These are phyloP conservation scores for Botryotinia narcissicola DNA, from an alignment of 2,329 filamentous ascomycete genomes.

Conservation along the genomic window DNA sequence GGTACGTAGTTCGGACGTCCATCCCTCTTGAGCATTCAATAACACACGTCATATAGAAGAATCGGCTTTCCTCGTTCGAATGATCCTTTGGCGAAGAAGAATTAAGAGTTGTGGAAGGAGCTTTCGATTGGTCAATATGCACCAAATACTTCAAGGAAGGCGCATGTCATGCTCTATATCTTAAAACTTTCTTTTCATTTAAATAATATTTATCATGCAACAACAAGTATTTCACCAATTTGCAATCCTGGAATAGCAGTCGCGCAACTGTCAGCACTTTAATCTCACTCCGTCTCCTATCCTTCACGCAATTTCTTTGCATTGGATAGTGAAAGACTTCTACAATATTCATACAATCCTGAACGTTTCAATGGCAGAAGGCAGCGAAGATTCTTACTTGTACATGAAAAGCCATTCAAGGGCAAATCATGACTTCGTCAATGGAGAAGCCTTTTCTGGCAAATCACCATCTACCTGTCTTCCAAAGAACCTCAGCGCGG, in stretches of 20 bases:
- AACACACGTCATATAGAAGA: constrained; percentile 18
- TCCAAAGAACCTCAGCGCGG: constrained; percentile 3
- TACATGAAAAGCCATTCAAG: constrained; percentile 13
- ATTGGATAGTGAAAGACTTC: constrained; percentile 15
- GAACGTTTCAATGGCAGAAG: constrained; percentile 14
- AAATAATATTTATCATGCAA: not conserved
- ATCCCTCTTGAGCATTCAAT: not conserved
- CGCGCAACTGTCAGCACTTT: constrained; percentile 14
- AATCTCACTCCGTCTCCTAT: constrained; percentile 15
- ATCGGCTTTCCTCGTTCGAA: constrained; percentile 22
- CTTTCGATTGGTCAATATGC: not conserved
- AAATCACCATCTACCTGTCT: not conserved
- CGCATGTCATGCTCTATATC: constrained; percentile 1
- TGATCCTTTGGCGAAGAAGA: constrained; percentile 16
- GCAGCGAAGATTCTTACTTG: constrained; percentile 18
- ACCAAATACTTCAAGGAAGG: constrained; percentile 14
- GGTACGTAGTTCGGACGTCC: constrained; percentile 27
- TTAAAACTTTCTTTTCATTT: not conserved
- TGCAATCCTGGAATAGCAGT: constrained; percentile 8
- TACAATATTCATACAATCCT: constrained; percentile 8
- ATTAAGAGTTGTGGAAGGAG: constrained; percentile 18
- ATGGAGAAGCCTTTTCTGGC: not conserved
- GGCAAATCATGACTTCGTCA: not conserved
- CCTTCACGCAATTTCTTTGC: not conserved
- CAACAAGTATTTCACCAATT: constrained; percentile 13